phyloP scores from a whole-genome alignment of 148 eudicot species.

The Cornus controversa region DNA sequence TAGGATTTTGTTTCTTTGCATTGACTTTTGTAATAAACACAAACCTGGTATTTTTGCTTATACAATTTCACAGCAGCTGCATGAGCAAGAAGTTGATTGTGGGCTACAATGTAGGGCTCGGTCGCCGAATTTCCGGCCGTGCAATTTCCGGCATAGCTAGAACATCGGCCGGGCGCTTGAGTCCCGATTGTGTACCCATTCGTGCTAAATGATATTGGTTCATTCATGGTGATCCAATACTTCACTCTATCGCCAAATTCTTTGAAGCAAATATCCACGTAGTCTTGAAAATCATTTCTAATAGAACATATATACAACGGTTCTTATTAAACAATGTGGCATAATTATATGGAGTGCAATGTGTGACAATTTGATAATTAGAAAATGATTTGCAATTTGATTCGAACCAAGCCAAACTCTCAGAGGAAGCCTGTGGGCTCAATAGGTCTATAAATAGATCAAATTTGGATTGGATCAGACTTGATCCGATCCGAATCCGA shows the following conservation, averaged over 20 bases:
- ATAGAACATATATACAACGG: background rate
- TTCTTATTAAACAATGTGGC: background rate
- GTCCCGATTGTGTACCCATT: slow-evolving; percentile 1
- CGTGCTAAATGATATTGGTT: background rate
- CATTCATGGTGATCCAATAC: slow-evolving; percentile 10
- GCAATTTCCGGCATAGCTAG: slow-evolving; percentile 6
- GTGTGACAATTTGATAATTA: background rate
- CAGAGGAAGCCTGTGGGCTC: too few species aligned
- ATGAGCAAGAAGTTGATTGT: slow-evolving; percentile 17
- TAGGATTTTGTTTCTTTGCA: too few species aligned
- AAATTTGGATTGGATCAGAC: too few species aligned
- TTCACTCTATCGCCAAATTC: slow-evolving; percentile 19
- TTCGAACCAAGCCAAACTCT: too few species aligned
- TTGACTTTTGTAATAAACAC: background rate
- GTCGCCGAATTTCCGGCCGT: slow-evolving; percentile 15
- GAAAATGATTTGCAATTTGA: too few species aligned
- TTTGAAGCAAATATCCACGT: slow-evolving; percentile 14
- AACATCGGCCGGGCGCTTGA: slow-evolving; percentile 16
- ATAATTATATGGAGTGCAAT: background rate
- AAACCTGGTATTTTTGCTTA: background rate
- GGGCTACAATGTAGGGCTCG: slow-evolving; percentile 12
- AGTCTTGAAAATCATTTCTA: slow-evolving; percentile 16
- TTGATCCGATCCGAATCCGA: too few species aligned
- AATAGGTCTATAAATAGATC: too few species aligned
- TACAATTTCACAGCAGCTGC: slow-evolving; percentile 13